Base-by-base conservation (phyloP, 164 flowering plant species). In the Stephania cephalantha region DNA sequence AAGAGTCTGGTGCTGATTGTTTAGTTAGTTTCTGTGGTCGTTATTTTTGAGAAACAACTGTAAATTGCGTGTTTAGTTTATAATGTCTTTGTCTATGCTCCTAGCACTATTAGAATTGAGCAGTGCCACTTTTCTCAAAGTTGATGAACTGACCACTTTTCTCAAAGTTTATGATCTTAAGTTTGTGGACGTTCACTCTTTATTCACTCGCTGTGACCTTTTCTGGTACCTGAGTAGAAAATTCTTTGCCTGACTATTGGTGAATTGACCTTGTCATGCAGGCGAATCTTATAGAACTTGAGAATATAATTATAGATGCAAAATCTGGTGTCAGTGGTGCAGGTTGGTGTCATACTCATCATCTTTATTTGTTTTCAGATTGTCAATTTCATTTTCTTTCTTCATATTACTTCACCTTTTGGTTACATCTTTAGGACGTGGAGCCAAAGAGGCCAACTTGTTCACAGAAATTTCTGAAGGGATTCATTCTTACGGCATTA, bases 261-360 rank as follows among this genome's bases (percentile, higher is more conserved):
- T 80, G 55, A 72, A 55, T 61, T 44, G n/a, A 17, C 22, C 58
- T 71, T 75, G 52, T n/a, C 29, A 76, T 85, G 82, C 92, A 96
- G 99, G 93, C 90, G 70, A 85, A 84, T 77, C 97, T 96, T 55
- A 87, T 96, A 75, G 82, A 84, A 68, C 53, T 71, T 50, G 78
- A 71, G 75, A 87, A 90, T 76, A 90, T 96, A 52, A 94, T 96
- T 73, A 91, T 94, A 76, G 97, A 92, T 81, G 77, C 99, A 73
- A 96, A 96, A 84, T 96, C 98, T 72, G 99, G 98, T 77, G 98
- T 92, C n/a, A 96, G 99, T 79, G 98, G 99, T 82, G 99, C 99
- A 87, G 99, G 99, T 96, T 72, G 74, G 86, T 29, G 71, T 72
- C 45, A 20, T 46, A 22, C 44, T 1, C 13, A 44, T 68, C 53